Conservation (phyloP, 208 protist species). For the Strigomonas culicis region DNA sequence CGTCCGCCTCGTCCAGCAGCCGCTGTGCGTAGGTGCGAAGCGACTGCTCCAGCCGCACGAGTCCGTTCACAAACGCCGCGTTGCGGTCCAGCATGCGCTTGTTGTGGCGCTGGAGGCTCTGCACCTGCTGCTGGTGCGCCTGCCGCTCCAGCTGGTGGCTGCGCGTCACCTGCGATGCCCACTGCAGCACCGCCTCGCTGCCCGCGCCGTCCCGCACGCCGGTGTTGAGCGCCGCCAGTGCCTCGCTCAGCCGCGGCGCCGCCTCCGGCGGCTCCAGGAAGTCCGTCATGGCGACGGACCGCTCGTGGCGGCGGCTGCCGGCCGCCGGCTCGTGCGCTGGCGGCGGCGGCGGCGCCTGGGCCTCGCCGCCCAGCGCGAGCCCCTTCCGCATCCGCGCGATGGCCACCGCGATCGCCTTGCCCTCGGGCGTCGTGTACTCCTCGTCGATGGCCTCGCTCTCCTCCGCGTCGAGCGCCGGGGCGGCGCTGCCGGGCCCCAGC, state of each 20-base stretch:
- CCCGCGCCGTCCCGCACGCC: not conserved
- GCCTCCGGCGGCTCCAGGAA: not conserved
- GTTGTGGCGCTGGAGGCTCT: constrained; percentile 68
- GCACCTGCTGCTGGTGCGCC: constrained; percentile 53
- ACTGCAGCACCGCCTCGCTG: constrained; percentile 30
- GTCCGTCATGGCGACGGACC: not conserved
- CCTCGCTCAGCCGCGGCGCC: not conserved
- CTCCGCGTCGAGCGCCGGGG: constrained; percentile 27
- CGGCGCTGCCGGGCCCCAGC: constrained; percentile 6
- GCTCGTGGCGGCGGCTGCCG: no score
- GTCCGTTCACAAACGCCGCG: constrained; percentile 37
- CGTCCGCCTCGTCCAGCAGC: not conserved
- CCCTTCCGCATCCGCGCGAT: constrained; percentile 46
- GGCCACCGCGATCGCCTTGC: constrained; percentile 54
- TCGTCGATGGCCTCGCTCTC: constrained; percentile 38
- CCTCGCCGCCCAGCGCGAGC: constrained; percentile 1
- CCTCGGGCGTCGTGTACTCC: constrained; percentile 66
- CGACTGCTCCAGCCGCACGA: constrained; percentile 34
- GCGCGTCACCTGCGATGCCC: constrained; percentile 49
- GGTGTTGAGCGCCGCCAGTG: not conserved
- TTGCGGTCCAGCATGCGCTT: constrained; percentile 46
- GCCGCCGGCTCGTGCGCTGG: constrained; percentile 6
- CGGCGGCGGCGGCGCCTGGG: constrained; percentile 6
- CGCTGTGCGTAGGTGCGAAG: constrained; percentile 2
- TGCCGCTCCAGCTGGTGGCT: constrained; percentile 44